Base-by-base conservation (phyloP, 441 rosid genomes). In the Pelargonium citronellum region DNA sequence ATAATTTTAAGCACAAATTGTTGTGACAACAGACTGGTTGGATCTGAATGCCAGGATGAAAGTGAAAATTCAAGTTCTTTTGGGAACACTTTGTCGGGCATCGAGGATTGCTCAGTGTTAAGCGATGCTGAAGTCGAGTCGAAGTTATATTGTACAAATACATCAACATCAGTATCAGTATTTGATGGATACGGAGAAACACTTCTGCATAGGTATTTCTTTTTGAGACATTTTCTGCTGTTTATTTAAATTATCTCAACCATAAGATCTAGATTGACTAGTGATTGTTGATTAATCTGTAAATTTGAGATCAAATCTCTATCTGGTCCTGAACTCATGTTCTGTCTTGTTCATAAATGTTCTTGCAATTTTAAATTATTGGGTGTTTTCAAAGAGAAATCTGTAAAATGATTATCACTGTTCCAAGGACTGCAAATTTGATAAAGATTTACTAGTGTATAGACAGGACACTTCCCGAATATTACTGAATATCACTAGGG, bases 1-100 rank as follows among this genome's bases (percentile, higher is more conserved):
- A 16, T 58, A 16, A 19, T 20, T 16, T 17, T 7, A 20, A 15
- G 63, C 30, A 58, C 63, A 58, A 20, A 17, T 17, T 16, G 22
- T 19, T 17, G 27, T 20, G 63, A 17, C 9, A 58, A 53, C n/a
- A 24, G 46, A 20, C 55, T 16, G 30, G 41, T 41, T 27, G 77
- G 66, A 30, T 44, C 37, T 46, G 57, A 49, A 49, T 49, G 57
- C 57, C 57, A 2, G n/a, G 78, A 71, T 22, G 37, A 53, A 6
- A 85, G 87, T 53, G 96, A 93, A 79, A 81, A 78, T 81, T 86
- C 90, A 1, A 91, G 95, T 76, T 93, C 98, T 30, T 93, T 91
- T 72, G 80, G 90, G 70, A 85, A 84, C 62, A 82, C 96, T 0
- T 69, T 34, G 30, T 83, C 91, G 44, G 86, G 79, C n/a, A 13